These are phyloP conservation scores for Wickerhamomyces kurtzmanii DNA, from an alignment of 805 yeast species.

Conservation along the genomic window DNA sequence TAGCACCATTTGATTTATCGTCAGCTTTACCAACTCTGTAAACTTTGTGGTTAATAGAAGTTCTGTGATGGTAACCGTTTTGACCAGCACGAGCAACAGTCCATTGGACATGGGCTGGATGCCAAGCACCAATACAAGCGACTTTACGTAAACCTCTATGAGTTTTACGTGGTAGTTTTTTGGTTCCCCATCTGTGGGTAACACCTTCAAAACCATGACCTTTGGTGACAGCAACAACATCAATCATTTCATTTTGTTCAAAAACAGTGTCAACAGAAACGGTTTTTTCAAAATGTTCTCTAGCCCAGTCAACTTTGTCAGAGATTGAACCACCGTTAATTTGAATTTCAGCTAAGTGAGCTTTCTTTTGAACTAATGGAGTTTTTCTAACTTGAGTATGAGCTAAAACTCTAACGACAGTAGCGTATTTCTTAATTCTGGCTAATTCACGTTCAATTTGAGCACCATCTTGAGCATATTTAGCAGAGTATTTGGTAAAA, in stretches of 20 bases:
- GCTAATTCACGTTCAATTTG: constrained; percentile 93
- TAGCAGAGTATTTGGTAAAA: constrained; percentile 99
- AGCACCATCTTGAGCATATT: constrained; percentile 88
- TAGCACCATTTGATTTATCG: constrained; percentile 91
- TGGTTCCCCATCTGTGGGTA: constrained; percentile 99
- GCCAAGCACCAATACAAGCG: constrained; percentile 99
- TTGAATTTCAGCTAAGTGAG: constrained; percentile 99
- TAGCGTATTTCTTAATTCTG: constrained; percentile 96
- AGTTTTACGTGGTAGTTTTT: constrained; percentile 99
- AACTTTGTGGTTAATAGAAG: constrained; percentile 99
- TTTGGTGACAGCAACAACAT: constrained; percentile 98
- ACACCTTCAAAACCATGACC: constrained; percentile 99
- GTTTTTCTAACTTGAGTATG: constrained; percentile 99
- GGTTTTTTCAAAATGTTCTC: constrained; percentile 98
- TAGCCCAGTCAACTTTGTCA: constrained; percentile 98
- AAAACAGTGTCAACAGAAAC: constrained; percentile 91
- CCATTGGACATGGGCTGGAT: constrained; percentile 99
- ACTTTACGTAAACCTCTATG: constrained; percentile 99
- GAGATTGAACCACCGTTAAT: constrained; percentile 98
- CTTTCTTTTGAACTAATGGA: constrained; percentile 98
- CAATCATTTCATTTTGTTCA: constrained; percentile 98
- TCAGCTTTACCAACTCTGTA: constrained; percentile 98
- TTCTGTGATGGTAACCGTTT: constrained; percentile 99
- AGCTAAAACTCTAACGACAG: constrained; percentile 97
- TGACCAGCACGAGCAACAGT: constrained; percentile 99